A percentile compares a stretch with the other conserved stretches of the same genome.
These are phyloP conservation scores for Apiospora sp. DNA, from an alignment of 2,329 filamentous ascomycete species.

Conservation along the genomic window DNA sequence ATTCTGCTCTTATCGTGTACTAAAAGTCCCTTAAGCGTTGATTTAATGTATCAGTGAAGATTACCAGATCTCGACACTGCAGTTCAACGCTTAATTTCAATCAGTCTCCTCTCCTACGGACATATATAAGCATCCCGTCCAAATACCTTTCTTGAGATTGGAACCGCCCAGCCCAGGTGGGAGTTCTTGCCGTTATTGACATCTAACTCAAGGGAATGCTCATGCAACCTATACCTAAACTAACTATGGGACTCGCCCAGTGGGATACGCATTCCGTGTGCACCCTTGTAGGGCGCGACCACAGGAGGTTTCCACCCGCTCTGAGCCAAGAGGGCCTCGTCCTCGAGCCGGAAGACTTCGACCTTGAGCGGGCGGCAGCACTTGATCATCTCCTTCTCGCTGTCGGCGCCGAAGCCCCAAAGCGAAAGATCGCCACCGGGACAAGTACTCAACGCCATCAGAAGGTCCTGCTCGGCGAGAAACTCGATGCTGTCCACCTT, in stretches of 20 bases:
- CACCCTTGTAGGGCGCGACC: constrained; percentile 67
- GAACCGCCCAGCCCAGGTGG: too few relatives aligned
- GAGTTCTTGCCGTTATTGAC: too few relatives aligned
- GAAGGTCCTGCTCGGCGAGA: constrained; percentile 79
- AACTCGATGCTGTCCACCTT: constrained; percentile 74
- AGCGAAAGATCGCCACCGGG: constrained; percentile 81
- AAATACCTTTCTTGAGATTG: too few relatives aligned
- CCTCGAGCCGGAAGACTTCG: constrained; percentile 71
- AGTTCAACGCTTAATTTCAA: too few relatives aligned
- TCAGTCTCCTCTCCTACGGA: too few relatives aligned
- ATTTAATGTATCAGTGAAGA: too few relatives aligned
- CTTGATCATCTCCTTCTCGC: constrained; percentile 71
- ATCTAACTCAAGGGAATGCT: too few relatives aligned
- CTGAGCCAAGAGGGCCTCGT: constrained; percentile 57
- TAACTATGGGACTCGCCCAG: constrained; percentile 36
- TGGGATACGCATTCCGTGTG: constrained; percentile 66
- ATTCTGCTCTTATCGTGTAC: too few relatives aligned
- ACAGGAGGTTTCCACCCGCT: constrained; percentile 69
- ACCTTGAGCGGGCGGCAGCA: constrained; percentile 79
- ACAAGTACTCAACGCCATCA: constrained; percentile 71
- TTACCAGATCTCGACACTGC: too few relatives aligned
- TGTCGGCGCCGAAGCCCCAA: constrained; percentile 80
- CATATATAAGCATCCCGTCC: too few relatives aligned
- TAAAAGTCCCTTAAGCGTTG: too few relatives aligned
- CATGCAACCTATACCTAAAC: too few relatives aligned